A percentile compares a stretch with the other conserved stretches of the same genome.
Evolutionary conservation across 2,329 filamentous ascomycete species (phyloP).

Genomic region (Penicillium oxalicum): DNA sequence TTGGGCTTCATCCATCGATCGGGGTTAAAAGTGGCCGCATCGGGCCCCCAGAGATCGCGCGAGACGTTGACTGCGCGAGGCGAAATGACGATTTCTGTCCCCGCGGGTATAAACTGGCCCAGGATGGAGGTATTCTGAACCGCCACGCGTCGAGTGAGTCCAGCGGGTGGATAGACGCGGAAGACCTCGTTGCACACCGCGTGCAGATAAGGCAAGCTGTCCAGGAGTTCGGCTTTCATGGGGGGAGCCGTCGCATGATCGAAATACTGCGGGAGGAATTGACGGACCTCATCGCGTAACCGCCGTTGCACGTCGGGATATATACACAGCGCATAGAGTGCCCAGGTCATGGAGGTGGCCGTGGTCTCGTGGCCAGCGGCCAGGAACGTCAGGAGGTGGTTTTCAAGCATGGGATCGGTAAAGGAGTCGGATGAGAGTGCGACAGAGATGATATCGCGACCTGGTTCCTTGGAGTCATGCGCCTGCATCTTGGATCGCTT

Average conservation of each 20-base stretch:
- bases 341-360: conserved; percentile 67
- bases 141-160: conserved; percentile 62
- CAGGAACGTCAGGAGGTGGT: conserved; percentile 40
- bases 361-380: conserved; percentile 53
- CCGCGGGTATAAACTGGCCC: conserved; percentile 59
- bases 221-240: conserved; percentile 53
- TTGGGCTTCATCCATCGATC: conserved; percentile 61
- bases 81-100: conserved; percentile 62
- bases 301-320: conserved; percentile 58
- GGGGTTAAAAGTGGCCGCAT: conserved; percentile 68
- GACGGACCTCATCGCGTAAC: conserved; percentile 62
- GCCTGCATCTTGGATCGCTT: neutral
- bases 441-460: conserved; percentile 33
- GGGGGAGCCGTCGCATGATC: conserved; percentile 48
- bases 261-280: conserved; percentile 49
- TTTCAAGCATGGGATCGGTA: conserved; percentile 33
- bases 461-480: neutral
- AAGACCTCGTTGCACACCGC: conserved; percentile 72
- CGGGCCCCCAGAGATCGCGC: conserved; percentile 64
- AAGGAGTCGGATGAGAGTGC: conserved; percentile 36
- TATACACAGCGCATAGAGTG: conserved; percentile 60
- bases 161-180: conserved; percentile 62
- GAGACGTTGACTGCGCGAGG: conserved; percentile 65
- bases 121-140: conserved; percentile 59
- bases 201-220: conserved; percentile 69